Conservation (phyloP, 2,329 filamentous ascomycete genomes). For the Botrytis porri region DNA sequence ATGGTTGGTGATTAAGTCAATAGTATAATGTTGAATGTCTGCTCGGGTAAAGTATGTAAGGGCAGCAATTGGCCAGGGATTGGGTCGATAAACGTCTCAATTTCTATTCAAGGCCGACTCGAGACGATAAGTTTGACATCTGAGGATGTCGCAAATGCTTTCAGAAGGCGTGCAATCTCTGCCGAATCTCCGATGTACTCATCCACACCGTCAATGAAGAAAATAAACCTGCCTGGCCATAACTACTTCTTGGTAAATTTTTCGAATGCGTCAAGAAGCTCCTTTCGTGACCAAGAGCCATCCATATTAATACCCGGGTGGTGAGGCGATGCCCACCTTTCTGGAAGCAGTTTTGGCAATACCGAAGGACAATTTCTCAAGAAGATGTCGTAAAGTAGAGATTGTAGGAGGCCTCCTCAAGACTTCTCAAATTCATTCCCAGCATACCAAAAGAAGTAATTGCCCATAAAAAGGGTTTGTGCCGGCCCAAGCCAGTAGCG, state of each 20-base stretch:
- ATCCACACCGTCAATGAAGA: background rate
- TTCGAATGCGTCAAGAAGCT: background rate
- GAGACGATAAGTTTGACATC: background rate
- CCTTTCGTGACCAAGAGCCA: background rate
- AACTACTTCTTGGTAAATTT: background rate
- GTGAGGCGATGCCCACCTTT: background rate
- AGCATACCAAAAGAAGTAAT: slow-evolving; percentile 48
- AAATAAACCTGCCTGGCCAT: background rate
- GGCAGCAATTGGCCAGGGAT: background rate
- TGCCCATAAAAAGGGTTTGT: slow-evolving; percentile 34
- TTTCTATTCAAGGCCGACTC: slow-evolving; percentile 3
- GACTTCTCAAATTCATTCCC: slow-evolving; percentile 33
- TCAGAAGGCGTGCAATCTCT: background rate
- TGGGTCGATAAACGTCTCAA: background rate
- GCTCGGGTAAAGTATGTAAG: background rate
- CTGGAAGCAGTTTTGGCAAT: slow-evolving; percentile 11
- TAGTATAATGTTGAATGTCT: background rate
- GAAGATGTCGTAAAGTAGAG: slow-evolving; percentile 20
- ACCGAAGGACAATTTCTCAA: background rate
- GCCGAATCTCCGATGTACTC: background rate
- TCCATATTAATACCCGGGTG: background rate
- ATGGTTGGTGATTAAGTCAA: background rate
- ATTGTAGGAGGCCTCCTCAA: slow-evolving; percentile 21
- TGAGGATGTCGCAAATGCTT: background rate
- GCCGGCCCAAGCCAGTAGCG: slow-evolving; percentile 34